These are phyloP conservation scores for Petunia hybrid DNA, from an alignment of 305 asterid species.

Conservation along the genomic window DNA sequence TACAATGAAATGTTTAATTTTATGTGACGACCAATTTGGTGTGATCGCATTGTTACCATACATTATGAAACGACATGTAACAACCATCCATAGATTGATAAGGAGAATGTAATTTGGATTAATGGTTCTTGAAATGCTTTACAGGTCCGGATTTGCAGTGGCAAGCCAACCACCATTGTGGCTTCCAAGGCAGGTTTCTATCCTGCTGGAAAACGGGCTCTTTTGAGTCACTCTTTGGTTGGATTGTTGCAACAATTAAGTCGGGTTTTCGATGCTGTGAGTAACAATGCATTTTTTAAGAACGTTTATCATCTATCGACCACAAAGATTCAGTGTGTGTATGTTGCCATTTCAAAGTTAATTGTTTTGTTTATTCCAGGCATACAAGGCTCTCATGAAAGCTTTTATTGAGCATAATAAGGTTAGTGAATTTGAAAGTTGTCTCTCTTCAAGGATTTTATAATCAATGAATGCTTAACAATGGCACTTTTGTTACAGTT, in stretches of 20 bases:
- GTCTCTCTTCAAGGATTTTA: conserved; percentile 20
- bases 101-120: not conserved
- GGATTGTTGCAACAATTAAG: conserved; percentile 81
- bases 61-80: too few relatives aligned
- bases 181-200: conserved; percentile 79
- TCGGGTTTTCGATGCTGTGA: conserved; percentile 75
- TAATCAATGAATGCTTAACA: not conserved
- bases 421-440: conserved; percentile 55
- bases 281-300: conserved; percentile 35
- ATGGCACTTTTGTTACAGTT: conserved; percentile 56
- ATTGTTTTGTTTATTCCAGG: conserved; percentile 48
- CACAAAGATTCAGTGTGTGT: not conserved
- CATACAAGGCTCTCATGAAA: conserved; percentile 80
- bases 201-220: conserved; percentile 73
- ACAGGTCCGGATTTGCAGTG: conserved; percentile 79
- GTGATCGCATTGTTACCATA: too few relatives aligned
- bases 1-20: too few relatives aligned
- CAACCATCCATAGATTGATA: too few relatives aligned
- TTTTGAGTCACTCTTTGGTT: conserved; percentile 70
- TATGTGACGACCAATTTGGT: too few relatives aligned
- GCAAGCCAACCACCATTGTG: conserved; percentile 85
- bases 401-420: conserved; percentile 91
- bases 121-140: conserved; percentile 3
- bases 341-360: not conserved
- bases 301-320: not conserved